Percentiles rank a stretch among this genome's conserved stretches.
phyloP scores from a whole-genome alignment of 192 early-diverging fungal genomes.

The Paraglomus brasilianum region DNA sequence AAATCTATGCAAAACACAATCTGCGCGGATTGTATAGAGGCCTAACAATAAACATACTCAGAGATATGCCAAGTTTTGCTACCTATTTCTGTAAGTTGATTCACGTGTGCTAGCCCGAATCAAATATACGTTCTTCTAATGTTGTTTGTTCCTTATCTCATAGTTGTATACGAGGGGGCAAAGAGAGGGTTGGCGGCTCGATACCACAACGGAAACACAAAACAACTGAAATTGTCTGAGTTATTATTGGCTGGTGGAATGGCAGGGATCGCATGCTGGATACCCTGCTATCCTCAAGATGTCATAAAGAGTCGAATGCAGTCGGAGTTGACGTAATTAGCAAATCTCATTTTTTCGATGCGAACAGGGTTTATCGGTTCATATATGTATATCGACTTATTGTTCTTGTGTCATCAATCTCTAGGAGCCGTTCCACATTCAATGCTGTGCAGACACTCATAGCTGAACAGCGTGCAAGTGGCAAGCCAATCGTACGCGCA shows the following conservation, averaged over 20 bases:
- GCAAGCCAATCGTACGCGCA: slow-evolving; percentile 44
- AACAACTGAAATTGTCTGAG: slow-evolving; percentile 69
- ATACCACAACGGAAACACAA: slow-evolving; percentile 56
- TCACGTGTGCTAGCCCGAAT: not conserved
- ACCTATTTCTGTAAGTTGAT: slow-evolving; percentile 78
- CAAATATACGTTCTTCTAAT: not conserved
- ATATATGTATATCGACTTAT: slow-evolving; percentile 44
- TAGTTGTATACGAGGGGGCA: slow-evolving; percentile 80
- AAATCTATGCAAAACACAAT: slow-evolving; percentile 76
- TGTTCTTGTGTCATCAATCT: slow-evolving; percentile 39
- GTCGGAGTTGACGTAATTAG: slow-evolving; percentile 50
- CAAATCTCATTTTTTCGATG: not conserved
- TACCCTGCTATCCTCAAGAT: slow-evolving; percentile 74
- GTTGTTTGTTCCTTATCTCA: not conserved
- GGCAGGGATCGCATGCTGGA: slow-evolving; percentile 94
- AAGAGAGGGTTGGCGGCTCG: slow-evolving; percentile 62
- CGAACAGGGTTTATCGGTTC: no score
- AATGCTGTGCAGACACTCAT: slow-evolving; percentile 47
- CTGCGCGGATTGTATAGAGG: slow-evolving; percentile 83
- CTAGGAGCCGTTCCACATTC: slow-evolving; percentile 33
- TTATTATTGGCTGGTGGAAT: slow-evolving; percentile 90
- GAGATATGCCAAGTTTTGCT: slow-evolving; percentile 91
- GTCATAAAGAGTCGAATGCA: slow-evolving; percentile 83
- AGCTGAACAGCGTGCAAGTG: slow-evolving; percentile 48
- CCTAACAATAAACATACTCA: slow-evolving; percentile 82